Evolutionary conservation across 2,329 filamentous ascomycete species (phyloP).

Genomic region (Monosporascus sp.): DNA sequence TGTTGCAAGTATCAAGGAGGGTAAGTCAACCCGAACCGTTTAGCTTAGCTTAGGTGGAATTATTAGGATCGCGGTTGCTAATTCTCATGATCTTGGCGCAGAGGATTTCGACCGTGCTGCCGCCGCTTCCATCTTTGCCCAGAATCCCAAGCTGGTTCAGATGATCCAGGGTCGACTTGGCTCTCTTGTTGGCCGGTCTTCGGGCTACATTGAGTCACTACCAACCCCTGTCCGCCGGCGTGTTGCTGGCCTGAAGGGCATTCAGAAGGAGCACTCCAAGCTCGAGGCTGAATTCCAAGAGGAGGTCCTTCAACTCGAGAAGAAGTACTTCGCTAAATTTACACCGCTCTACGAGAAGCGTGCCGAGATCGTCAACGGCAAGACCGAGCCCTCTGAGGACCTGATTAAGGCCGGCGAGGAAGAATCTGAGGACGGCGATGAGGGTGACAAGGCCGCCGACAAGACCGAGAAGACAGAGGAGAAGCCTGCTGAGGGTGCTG

Average conservation of each 20-base stretch:
- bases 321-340: conserved; percentile 99
- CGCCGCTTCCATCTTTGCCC: conserved; percentile 88
- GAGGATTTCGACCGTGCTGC: conserved; percentile 86
- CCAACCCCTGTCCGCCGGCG: conserved; percentile 84
- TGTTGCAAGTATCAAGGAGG: conserved; percentile 94
- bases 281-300: conserved; percentile 98
- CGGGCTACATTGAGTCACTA: conserved; percentile 95
- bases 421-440: conserved; percentile 60
- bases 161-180: conserved; percentile 98
- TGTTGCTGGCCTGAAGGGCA: conserved; percentile 91
- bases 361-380: conserved; percentile 85
- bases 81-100: conserved; percentile 34
- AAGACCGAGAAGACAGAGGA: conserved; percentile 52
- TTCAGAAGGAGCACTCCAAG: conserved; percentile 98
- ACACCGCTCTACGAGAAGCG: conserved; percentile 96
- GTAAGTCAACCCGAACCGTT: conserved; percentile 47
- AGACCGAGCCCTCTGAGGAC: conserved; percentile 75
- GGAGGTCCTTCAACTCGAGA: conserved; percentile 95
- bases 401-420: conserved; percentile 85
- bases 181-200: conserved; percentile 87
- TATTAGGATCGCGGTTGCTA: background rate
- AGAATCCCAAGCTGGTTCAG: conserved; percentile 88
- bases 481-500: conserved; percentile 43
- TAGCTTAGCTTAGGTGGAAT: background rate
- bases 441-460: conserved; percentile 47